Base-by-base conservation (phyloP, 2,329 filamentous ascomycete genomes). In the Colletotrichum sp. region DNA sequence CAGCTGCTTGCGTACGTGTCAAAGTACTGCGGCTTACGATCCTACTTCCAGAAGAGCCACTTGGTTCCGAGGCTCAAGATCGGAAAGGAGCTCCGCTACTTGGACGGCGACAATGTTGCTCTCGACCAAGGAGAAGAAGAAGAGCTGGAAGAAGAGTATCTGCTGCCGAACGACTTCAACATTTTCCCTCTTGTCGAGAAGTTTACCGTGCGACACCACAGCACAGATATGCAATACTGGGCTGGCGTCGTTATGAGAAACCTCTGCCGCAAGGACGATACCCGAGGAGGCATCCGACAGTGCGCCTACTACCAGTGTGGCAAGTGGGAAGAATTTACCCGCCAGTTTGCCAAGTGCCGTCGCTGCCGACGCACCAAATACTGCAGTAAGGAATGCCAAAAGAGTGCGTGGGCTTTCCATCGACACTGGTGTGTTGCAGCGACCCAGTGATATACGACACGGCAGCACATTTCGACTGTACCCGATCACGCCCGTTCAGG, bases 331-430 rank as follows among this genome's bases (percentile, higher is more conserved):
- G 95, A 98, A 85, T 98, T 93, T 84, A 96, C 96, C 52, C 93
- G 97, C 77, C 96, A 99, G 83, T 99, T 99, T 85, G 97, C 97
- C 80, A 99, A 99, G 87, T 99, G 97, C 87, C 93, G 97, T 79
- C 93, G 97, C 79, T 99, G 97, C 87, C 93, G 97, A 80, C 93
- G 97, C 79, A 99, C 97, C 77, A 99, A 99, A 85, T 98, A 98
- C 88, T 99, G 97, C 92, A 98, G 96, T 91, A 99, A 99, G 86
- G 97, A 99, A 85, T 99, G 97, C 86, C 97, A 99, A 87, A 99
- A 99, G 89, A 98, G 95, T 80, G 98, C 97, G 12, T 99, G 97
- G 97, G 96, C 97, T 32, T 99, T 96, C 86, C 97, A 99, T 84
- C 93, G 97, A 77, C 98, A 99, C 86, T 99, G 97, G 97, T 99